Conservation (phyloP, 2,329 filamentous ascomycete genomes). For the Rhexocercosporidium sp. region DNA sequence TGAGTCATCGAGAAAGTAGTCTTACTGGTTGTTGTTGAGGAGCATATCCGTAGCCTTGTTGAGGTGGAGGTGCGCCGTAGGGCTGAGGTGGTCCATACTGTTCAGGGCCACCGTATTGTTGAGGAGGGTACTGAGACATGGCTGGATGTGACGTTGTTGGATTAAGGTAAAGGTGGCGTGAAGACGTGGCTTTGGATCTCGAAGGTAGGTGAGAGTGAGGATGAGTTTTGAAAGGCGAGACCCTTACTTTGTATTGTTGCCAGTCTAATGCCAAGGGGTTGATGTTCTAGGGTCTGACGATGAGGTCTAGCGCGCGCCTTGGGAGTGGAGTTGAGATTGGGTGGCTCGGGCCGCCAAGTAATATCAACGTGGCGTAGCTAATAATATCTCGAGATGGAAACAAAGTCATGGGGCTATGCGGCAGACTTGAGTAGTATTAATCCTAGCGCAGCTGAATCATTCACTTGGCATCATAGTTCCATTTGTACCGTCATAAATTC, state of each 20-base stretch:
- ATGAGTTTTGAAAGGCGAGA: neutral
- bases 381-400: constrained; percentile 5
- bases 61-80: constrained; percentile 13
- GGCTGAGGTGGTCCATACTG: constrained; percentile 11
- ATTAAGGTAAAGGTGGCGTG: neutral
- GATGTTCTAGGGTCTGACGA: neutral
- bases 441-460: neutral
- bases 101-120: constrained; percentile 7
- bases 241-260: neutral
- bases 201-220: neutral
- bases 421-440: neutral
- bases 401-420: neutral
- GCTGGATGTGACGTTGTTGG: neutral
- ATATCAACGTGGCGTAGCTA: constrained; percentile 4
- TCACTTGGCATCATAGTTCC: constrained; percentile 6
- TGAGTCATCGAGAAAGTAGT: neutral
- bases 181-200: neutral
- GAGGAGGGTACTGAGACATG: constrained; percentile 17
- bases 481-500: neutral
- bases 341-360: constrained; percentile 2
- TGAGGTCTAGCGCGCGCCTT: neutral
- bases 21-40: constrained; percentile 16
- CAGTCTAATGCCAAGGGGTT: neutral
- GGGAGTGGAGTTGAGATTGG: neutral
- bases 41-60: constrained; percentile 16